Percentiles rank a stretch among this genome's conserved stretches.
These are phyloP conservation scores for Salvia hispanica DNA, from an alignment of 257 asterid genomes.

Conservation along the genomic window DNA sequence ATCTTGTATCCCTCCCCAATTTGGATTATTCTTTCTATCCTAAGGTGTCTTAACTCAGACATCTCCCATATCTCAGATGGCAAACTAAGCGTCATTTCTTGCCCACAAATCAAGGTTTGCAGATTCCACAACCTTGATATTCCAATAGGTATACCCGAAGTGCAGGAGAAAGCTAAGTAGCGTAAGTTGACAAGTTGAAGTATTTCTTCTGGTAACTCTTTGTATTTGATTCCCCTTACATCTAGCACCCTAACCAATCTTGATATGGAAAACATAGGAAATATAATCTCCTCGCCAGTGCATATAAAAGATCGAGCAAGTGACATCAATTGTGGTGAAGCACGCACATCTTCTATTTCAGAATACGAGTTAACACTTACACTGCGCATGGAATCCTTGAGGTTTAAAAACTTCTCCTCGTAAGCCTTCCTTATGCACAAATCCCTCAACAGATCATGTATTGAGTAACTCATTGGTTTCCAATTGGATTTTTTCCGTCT, in stretches of 20 bases:
- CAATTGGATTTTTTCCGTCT: neutral
- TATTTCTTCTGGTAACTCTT: neutral
- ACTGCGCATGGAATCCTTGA: neutral
- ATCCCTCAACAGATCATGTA: conserved; percentile 28
- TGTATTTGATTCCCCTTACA: neutral
- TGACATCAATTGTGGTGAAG: neutral
- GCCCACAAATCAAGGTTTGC: conserved; percentile 9
- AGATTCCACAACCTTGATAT: conserved; percentile 8
- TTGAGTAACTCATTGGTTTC: conserved; percentile 1
- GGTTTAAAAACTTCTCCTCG: conserved; percentile 14
- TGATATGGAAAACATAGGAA: too few relatives aligned
- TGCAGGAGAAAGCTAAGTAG: neutral
- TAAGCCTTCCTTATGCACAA: neutral
- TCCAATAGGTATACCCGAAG: neutral
- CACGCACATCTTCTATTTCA: neutral
- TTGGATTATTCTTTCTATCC: too few relatives aligned
- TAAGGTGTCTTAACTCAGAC: too few relatives aligned
- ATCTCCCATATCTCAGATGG: neutral
- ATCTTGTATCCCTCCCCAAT: too few relatives aligned
- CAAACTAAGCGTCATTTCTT: neutral
- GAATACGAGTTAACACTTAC: neutral
- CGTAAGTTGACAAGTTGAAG: too few relatives aligned
- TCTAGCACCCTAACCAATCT: conserved; percentile 23
- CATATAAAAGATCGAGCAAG: neutral
- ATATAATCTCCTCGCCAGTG: too few relatives aligned